These are phyloP conservation scores for Nyctanthes arbortristis DNA, from an alignment of 257 asterid species.

Conservation along the genomic window DNA sequence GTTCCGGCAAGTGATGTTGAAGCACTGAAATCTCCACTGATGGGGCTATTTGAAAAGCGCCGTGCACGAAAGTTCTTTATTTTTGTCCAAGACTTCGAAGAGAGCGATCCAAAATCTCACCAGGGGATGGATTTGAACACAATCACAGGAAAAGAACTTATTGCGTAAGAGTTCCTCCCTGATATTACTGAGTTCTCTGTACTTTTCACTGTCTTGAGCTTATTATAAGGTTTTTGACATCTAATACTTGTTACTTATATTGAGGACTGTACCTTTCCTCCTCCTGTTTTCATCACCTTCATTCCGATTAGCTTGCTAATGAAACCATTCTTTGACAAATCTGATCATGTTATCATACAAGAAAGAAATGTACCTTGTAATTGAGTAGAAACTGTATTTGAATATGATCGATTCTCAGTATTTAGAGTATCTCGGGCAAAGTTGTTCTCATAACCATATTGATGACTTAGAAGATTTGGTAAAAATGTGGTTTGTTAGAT, in stretches of 20 bases:
- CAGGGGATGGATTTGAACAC: slow-evolving; percentile 77
- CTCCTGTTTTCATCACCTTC: neutral
- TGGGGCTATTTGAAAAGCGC: slow-evolving; percentile 93
- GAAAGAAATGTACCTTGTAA: neutral
- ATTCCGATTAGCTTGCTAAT: neutral
- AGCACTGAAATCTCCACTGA: slow-evolving; percentile 85
- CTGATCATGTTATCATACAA: neutral
- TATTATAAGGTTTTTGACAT: neutral
- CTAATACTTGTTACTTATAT: neutral
- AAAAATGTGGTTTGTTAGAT: neutral
- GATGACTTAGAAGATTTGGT: neutral
- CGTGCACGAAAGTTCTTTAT: slow-evolving; percentile 90
- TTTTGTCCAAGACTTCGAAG: slow-evolving; percentile 88
- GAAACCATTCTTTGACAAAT: neutral
- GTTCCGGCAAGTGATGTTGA: slow-evolving; percentile 98
- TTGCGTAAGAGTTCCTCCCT: slow-evolving; percentile 47
- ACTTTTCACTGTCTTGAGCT: neutral
- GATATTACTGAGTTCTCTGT: neutral
- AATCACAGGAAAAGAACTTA: slow-evolving; percentile 66
- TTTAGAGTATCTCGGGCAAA: neutral
- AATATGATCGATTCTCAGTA: neutral
- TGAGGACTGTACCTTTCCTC: too few relatives aligned
- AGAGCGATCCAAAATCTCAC: slow-evolving; percentile 80
- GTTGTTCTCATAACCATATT: neutral
- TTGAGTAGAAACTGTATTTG: neutral